Percentiles rank a stretch among this genome's conserved stretches.
phyloP scores from a whole-genome alignment of 2,329 filamentous ascomycete genomes.

The Tolypocladium album region DNA sequence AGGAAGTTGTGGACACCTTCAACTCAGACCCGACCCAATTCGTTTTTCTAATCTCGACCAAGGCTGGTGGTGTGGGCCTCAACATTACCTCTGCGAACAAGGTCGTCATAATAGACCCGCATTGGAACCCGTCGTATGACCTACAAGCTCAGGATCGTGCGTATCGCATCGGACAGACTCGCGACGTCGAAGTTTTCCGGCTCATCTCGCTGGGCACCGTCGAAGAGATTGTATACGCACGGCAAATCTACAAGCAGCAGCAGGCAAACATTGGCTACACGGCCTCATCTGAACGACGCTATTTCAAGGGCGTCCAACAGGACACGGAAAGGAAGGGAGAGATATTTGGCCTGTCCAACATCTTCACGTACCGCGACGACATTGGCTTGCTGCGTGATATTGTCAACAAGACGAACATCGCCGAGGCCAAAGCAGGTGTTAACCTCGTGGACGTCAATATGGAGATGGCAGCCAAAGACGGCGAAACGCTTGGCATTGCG shows the following conservation, averaged over 20 bases:
- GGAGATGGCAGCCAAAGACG: slow-evolving; percentile 46
- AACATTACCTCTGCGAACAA: slow-evolving; percentile 98
- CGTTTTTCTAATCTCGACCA: slow-evolving; percentile 91
- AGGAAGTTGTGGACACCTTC: slow-evolving; percentile 77
- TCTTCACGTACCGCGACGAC: slow-evolving; percentile 73
- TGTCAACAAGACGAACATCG: slow-evolving; percentile 96
- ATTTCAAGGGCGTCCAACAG: slow-evolving; percentile 91
- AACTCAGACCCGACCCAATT: slow-evolving; percentile 82
- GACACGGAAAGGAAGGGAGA: slow-evolving; percentile 76
- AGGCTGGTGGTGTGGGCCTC: slow-evolving; percentile 82
- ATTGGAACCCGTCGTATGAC: slow-evolving; percentile 95
- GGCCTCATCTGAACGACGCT: slow-evolving; percentile 81
- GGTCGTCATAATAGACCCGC: slow-evolving; percentile 91
- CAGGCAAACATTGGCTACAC: slow-evolving; percentile 97
- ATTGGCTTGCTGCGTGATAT: slow-evolving; percentile 84
- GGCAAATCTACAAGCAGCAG: slow-evolving; percentile 98
- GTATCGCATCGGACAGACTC: slow-evolving; percentile 85
- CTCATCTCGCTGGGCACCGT: slow-evolving; percentile 86
- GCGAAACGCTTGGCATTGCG: slow-evolving; percentile 29
- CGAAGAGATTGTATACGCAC: slow-evolving; percentile 92
- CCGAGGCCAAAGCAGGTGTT: slow-evolving; percentile 81
- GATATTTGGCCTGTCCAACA: slow-evolving; percentile 81
- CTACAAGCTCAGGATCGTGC: slow-evolving; percentile 93
- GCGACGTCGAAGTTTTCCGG: slow-evolving; percentile 92
- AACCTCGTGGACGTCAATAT: slow-evolving; percentile 68